These are phyloP conservation scores for Aureoboletus auriporus DNA, from an alignment of 768 basidiomycete species.

Conservation along the genomic window DNA sequence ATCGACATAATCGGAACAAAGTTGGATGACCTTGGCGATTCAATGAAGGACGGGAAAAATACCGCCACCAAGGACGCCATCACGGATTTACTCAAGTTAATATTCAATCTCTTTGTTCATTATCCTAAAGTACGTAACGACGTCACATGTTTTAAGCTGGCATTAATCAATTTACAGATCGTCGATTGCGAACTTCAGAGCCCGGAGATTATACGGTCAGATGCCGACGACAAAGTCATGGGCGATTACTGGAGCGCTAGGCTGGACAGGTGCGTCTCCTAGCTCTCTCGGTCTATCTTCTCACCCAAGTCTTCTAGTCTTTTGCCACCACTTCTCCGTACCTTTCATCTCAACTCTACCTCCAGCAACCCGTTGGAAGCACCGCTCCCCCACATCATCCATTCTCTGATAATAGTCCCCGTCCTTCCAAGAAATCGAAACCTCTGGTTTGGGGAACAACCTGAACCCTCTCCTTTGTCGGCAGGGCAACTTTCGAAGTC, in stretches of 20 bases:
- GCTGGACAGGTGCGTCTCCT: constrained; percentile 58
- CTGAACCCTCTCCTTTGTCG: constrained; percentile 25
- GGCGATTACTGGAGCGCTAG: constrained; percentile 74
- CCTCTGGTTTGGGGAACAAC: constrained; percentile 56
- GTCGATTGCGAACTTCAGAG: constrained; percentile 44
- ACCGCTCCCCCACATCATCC: constrained; percentile 79
- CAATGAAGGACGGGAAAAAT: constrained; percentile 43
- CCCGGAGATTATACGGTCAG: constrained; percentile 14
- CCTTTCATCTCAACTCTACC: constrained; percentile 61
- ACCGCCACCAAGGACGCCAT: constrained; percentile 57
- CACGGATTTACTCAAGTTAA: constrained; percentile 79
- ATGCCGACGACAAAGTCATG: constrained; percentile 44
- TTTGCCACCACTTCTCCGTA: constrained; percentile 64
- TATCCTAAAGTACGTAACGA: constrained; percentile 63
- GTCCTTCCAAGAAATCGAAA: constrained; percentile 50
- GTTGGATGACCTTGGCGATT: constrained; percentile 51
- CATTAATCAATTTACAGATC: constrained; percentile 21
- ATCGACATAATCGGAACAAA: constrained; percentile 60
- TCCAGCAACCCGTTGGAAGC: constrained; percentile 62
- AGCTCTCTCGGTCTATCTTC: not conserved
- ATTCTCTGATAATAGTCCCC: constrained; percentile 78
- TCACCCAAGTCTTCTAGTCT: constrained; percentile 34
- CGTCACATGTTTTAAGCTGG: not conserved
- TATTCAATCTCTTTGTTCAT: constrained; percentile 76
- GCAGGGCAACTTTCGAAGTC: constrained; percentile 34